Base-by-base conservation (phyloP, 805 yeast genomes). In the Ogataea methanolica region DNA sequence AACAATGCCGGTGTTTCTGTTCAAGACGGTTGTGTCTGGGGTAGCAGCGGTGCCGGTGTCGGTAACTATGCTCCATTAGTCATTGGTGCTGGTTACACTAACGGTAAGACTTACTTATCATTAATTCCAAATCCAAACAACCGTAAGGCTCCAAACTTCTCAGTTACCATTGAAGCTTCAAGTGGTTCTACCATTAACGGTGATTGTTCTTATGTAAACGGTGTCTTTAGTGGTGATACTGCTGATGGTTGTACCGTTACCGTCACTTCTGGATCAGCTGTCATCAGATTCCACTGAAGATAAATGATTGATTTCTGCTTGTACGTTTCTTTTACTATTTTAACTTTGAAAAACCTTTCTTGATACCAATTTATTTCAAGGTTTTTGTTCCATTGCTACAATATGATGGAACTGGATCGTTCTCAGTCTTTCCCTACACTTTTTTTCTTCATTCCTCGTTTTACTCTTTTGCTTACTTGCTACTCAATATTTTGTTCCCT, bases 21-120 rank as follows among this genome's bases (percentile, higher is more conserved):
- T 64, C 85, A 84, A 68, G 94, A 91, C 53, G 98, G 97, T 61
- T 92, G 99, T 76, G 69, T 86, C 59, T 92, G 99, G 99, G 96
- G 97, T 68, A 66, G 80, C 45, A 60, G 75, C 6, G 88, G 88
- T 55, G 76, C 91, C 36, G 85, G 83, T 61, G 70, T 87, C 56
- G 99, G 99, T 74, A 92, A 92, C 87, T 92, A 97, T 97, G 96
- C 98, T 56, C 98, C 98, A 60, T 76, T 92, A 57, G 88, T 85
- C 72, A 76, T 94, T 61, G 99, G 99, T 69, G 89, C 97, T 44
- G 97, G 98, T 65, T 75, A 78, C 71, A 74, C 87, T 51, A 69
- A 66, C 58, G 87, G 88, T 52, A 73, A 80, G 60, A 75, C 96
- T 46, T 91, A 88, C 78, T 71, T 92, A 60, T 88, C 97, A 7